Evolutionary conservation across 257 asterid genomes (phyloP), one percentile per base, ranked within the genome.

Genomic region (Plantago ovata): DNA sequence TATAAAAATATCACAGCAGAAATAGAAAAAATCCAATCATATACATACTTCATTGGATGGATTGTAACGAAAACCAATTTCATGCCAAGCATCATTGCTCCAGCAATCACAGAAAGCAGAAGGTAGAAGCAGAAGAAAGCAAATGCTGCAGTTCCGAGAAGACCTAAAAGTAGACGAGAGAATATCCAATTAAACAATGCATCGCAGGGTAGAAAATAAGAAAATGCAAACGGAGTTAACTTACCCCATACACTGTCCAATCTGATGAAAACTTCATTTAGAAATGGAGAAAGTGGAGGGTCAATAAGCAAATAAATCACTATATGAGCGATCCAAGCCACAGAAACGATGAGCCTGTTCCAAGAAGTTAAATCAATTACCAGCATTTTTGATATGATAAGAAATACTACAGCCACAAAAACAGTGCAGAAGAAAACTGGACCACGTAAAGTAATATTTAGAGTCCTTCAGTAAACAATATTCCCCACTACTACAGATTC

Each of bases 81-180:
- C 79, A 93, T 64, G 53, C 99, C 97, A 60, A 93, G 84, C 99
- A 93, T 86, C 95, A 81, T 89, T 16, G 91, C 97, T 64, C 99
- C 99, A 10, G 99, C 96, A 47, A 93, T 84, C 74, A 93, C 99
- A 15, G 99, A 89, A 65, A 93, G 82, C 67, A 93, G 81, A 65
- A 93, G 95, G 69, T 93, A 93, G 87, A 93, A 86, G 84, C 99
- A 93, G 83, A 93, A 93, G 81, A 93, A 89, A 20, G 99, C 99
- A 74, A 93, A 93, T 68, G 99, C 95, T 13, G 64, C 95, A 53
- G 99, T 93, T 24, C 99, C 99, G 79, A 93, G 78, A 50, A 93
- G 97, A 75, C 97, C 99, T 93, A 74, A 56, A 73, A 72, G 69
- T 20, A 69, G 51, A 66, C 62, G 40, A 63, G 57, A 53, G 36